phyloP scores from a whole-genome alignment of 108 stramenopile genomes.

The Pseudonitzschia multiseries region DNA sequence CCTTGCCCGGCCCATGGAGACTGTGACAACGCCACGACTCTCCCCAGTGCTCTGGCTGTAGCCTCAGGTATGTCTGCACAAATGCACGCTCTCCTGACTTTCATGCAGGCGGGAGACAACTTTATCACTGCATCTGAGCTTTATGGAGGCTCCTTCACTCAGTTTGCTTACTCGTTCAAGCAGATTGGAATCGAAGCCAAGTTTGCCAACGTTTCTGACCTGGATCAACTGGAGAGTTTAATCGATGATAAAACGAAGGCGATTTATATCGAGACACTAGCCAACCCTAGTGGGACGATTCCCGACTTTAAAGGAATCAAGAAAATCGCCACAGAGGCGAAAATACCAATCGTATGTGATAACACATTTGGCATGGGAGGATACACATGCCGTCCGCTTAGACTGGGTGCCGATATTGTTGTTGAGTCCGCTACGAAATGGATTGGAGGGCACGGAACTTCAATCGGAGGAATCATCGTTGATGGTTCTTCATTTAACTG shows the following conservation, averaged over 20 bases:
- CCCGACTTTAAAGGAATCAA: conserved; percentile 51
- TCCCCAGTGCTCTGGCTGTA: conserved; percentile 41
- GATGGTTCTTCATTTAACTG: conserved; percentile 68
- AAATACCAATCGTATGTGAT: conserved; percentile 88
- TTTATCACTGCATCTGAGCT: conserved; percentile 64
- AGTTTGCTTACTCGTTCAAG: conserved; percentile 38
- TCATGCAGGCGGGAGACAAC: conserved; percentile 84
- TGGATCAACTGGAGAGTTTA: conserved; percentile 40
- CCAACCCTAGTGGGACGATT: conserved; percentile 76
- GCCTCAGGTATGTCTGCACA: conserved; percentile 70
- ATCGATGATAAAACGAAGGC: conserved; percentile 86
- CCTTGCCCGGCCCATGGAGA: conserved; percentile 35
- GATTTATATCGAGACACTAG: conserved; percentile 70
- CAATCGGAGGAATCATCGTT: conserved; percentile 72
- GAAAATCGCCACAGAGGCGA: conserved; percentile 56
- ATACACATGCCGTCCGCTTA: conserved; percentile 82
- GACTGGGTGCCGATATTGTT: conserved; percentile 83
- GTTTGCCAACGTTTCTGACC: conserved; percentile 75
- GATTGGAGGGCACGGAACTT: conserved; percentile 71
- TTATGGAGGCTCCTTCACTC: conserved; percentile 76
- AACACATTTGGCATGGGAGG: conserved; percentile 78
- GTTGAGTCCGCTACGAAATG: conserved; percentile 86
- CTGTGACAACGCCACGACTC: conserved; percentile 6
- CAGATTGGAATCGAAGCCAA: conserved; percentile 74
- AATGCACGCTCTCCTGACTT: conserved; percentile 71